Percentiles rank a stretch among this genome's conserved stretches.
These are phyloP conservation scores for Pseudonectria foliicola DNA, from an alignment of 2,329 filamentous ascomycete species.

Conservation along the genomic window DNA sequence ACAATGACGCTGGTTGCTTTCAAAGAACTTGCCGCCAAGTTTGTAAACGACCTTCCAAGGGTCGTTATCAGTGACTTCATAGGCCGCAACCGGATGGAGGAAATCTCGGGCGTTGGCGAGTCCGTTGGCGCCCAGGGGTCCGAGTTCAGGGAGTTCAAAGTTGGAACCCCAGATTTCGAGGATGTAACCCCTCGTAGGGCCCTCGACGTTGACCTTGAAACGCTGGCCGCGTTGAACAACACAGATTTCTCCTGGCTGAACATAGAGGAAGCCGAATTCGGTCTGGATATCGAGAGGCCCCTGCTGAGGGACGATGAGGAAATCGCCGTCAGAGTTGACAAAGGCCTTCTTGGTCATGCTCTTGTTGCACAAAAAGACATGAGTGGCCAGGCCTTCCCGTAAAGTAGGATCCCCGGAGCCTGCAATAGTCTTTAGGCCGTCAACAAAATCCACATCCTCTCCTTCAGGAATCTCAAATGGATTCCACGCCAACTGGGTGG, in stretches of 20 bases:
- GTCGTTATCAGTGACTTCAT: conserved; percentile 41
- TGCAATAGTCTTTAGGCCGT: conserved; percentile 39
- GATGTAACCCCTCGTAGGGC: conserved; percentile 57
- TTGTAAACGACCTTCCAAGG: conserved; percentile 54
- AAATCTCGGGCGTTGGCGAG: conserved; percentile 61
- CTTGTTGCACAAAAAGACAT: conserved; percentile 38
- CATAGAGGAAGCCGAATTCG: conserved; percentile 56
- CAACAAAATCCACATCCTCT: conserved; percentile 34
- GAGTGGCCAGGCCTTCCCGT: conserved; percentile 38
- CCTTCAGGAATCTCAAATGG: conserved; percentile 5
- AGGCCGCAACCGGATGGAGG: conserved; percentile 51
- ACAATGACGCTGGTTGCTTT: conserved; percentile 52
- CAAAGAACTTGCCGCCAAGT: conserved; percentile 53
- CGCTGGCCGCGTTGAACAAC: conserved; percentile 58
- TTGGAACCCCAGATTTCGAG: conserved; percentile 59
- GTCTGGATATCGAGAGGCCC: conserved; percentile 62
- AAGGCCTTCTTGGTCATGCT: conserved; percentile 40
- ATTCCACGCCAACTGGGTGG: conserved; percentile 12
- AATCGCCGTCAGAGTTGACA: conserved; percentile 56
- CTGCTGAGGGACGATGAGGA: conserved; percentile 58
- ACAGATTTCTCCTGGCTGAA: conserved; percentile 59
- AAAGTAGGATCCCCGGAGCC: conserved; percentile 41
- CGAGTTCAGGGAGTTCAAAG: conserved; percentile 59
- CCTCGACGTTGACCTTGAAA: conserved; percentile 32
- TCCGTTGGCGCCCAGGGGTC: conserved; percentile 59